Percentiles rank a stretch among this genome's conserved stretches.
Evolutionary conservation across 2,329 filamentous ascomycete genomes (phyloP).

Genomic region (Diaporthe capsici): DNA sequence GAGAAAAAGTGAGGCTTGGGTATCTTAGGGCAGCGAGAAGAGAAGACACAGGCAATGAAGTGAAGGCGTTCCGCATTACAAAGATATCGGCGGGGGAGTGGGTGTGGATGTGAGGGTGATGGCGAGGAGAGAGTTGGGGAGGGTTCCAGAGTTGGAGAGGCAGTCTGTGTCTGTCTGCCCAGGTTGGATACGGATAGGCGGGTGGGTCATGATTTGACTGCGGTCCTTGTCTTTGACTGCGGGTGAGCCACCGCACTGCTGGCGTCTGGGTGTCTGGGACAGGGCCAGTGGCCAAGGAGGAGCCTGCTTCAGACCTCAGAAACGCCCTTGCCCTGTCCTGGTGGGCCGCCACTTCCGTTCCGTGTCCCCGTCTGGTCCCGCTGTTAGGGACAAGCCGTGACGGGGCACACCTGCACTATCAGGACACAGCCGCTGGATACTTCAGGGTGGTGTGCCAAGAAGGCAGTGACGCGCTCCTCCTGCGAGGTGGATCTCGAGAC

Average conservation of each 20-base stretch:
- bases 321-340: conserved; percentile 16
- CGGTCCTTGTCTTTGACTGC: conserved; percentile 5
- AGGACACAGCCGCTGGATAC: not conserved
- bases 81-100: not conserved
- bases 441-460: conserved; percentile 11
- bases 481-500: conserved; percentile 27
- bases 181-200: conserved; percentile 22
- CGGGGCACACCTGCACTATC: not conserved
- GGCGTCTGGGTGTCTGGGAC: not conserved
- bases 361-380: not conserved
- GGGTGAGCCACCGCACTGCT: conserved; percentile 20
- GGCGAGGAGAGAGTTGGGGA: not conserved
- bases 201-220: conserved; percentile 28
- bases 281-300: conserved; percentile 2
- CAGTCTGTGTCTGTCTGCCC: not conserved
- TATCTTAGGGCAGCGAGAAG: conserved; percentile 21
- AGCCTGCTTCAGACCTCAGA: conserved; percentile 21
- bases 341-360: conserved; percentile 27
- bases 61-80: not conserved
- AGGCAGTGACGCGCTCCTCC: conserved; percentile 13
- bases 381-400: not conserved
- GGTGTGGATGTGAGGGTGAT: not conserved
- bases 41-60: not conserved
- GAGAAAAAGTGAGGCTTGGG: conserved; percentile 3
- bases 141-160: not conserved